Conservation (phyloP, 495 filamentous ascomycete species). For the Aspergillus funiculosus region DNA sequence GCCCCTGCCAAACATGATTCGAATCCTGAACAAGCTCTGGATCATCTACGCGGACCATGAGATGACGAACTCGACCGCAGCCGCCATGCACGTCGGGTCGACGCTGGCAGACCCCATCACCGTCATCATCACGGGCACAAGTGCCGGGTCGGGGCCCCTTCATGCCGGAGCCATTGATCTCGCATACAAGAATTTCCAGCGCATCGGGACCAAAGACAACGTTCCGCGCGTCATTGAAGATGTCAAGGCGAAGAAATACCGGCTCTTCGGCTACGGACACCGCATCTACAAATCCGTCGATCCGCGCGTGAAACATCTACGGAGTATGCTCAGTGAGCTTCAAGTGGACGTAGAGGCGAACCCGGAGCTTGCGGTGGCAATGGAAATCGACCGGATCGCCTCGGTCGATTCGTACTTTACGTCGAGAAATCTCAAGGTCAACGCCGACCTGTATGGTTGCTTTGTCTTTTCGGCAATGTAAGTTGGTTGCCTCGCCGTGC, state of each 20-base stretch:
- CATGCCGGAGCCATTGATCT: conserved; percentile 50
- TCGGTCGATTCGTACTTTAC: conserved; percentile 44
- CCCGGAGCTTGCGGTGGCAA: conserved; percentile 41
- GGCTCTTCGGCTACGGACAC: conserved; percentile 52
- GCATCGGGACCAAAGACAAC: conserved; percentile 40
- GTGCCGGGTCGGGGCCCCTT: conserved; percentile 43
- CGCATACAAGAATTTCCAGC: conserved; percentile 39
- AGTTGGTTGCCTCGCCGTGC: not conserved
- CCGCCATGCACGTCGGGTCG: conserved; percentile 46
- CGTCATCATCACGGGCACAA: conserved; percentile 31
- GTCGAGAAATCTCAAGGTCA: conserved; percentile 43
- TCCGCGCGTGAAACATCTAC: too few relatives aligned
- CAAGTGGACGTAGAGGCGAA: conserved; percentile 39
- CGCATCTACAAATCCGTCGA: conserved; percentile 47
- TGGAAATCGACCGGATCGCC: conserved; percentile 45
- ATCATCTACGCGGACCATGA: conserved; percentile 48
- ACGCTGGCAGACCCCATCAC: conserved; percentile 43
- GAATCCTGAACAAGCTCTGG: conserved; percentile 6
- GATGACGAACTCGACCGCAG: conserved; percentile 48
- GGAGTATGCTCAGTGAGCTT: conserved; percentile 34
- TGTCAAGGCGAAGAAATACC: conserved; percentile 43
- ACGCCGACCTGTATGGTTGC: conserved; percentile 49
- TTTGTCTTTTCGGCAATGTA: conserved; percentile 48
- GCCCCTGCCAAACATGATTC: conserved; percentile 16
- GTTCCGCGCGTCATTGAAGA: conserved; percentile 37